Conservation (phyloP, 148 eudicot species). For the Polygonum maritimum region DNA sequence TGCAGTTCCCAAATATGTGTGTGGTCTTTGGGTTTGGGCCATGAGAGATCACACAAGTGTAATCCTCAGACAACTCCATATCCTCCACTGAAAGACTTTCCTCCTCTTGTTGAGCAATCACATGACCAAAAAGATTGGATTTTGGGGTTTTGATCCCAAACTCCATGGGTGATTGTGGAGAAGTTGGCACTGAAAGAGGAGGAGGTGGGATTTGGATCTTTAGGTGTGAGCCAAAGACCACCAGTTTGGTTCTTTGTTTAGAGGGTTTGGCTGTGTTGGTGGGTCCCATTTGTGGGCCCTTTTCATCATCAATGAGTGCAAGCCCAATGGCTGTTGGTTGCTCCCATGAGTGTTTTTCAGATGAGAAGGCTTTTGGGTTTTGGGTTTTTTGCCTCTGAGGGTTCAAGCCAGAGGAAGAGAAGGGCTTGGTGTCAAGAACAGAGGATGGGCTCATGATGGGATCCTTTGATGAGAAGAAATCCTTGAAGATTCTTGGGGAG, state of each 20-base stretch:
- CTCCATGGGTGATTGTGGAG: constrained; percentile 46
- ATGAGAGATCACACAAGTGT: constrained; percentile 83
- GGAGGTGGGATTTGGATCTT: constrained; percentile 59
- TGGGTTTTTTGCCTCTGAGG: constrained; percentile 15
- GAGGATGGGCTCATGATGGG: constrained; percentile 55
- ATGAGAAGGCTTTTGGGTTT: constrained; percentile 16
- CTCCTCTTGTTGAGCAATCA: not conserved
- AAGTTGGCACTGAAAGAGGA: not conserved
- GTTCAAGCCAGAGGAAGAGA: constrained; percentile 29
- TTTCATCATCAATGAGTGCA: constrained; percentile 40
- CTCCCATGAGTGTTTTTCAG: constrained; percentile 25
- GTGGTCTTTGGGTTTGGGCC: constrained; percentile 91
- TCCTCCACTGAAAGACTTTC: constrained; percentile 38
- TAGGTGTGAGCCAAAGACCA: constrained; percentile 66
- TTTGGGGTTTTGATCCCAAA: constrained; percentile 68
- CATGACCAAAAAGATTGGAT: constrained; percentile 9
- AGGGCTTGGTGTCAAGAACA: constrained; percentile 41
- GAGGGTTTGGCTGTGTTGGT: constrained; percentile 6
- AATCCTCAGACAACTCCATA: constrained; percentile 86
- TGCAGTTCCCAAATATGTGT: constrained; percentile 68
- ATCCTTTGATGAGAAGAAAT: constrained; percentile 27
- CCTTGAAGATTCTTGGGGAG: constrained; percentile 49
- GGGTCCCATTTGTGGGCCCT: not conserved
- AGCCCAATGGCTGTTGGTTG: constrained; percentile 49
- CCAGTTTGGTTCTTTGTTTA: constrained; percentile 37